Percentiles rank a stretch among this genome's conserved stretches.
These are phyloP conservation scores for Globisporangium radiosum DNA, from an alignment of 352 stramenopile species.

Conservation along the genomic window DNA sequence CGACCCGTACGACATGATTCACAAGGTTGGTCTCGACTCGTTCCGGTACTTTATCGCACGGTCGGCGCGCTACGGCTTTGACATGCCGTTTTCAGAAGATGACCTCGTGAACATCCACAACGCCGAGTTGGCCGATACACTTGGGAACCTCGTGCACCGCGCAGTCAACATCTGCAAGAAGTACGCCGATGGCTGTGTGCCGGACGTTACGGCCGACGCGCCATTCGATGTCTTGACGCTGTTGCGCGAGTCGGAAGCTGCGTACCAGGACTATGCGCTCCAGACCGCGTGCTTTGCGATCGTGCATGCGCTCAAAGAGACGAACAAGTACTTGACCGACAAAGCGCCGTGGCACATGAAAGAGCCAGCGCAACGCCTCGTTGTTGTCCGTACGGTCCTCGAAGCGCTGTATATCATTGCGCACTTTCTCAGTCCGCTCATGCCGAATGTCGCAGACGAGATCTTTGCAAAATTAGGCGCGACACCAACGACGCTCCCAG, in stretches of 20 bases:
- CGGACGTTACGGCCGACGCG: constrained; percentile 38
- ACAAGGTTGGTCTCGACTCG: constrained; percentile 92
- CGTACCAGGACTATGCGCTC: constrained; percentile 92
- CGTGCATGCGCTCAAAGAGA: constrained; percentile 88
- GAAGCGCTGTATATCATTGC: constrained; percentile 96
- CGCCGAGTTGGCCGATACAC: constrained; percentile 89
- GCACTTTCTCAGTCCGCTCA: constrained; percentile 94
- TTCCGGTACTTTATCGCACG: constrained; percentile 93
- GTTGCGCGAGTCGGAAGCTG: constrained; percentile 72
- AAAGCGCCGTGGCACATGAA: constrained; percentile 97
- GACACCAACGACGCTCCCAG: constrained; percentile 56
- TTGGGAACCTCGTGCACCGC: constrained; percentile 96
- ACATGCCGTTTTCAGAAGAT: constrained; percentile 91
- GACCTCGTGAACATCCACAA: constrained; percentile 98
- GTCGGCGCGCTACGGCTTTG: constrained; percentile 92
- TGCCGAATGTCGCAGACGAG: constrained; percentile 82
- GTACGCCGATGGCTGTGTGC: constrained; percentile 89
- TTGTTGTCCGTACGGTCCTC: constrained; percentile 93
- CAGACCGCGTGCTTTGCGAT: constrained; percentile 87
- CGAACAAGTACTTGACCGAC: constrained; percentile 98
- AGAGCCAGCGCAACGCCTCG: constrained; percentile 82
- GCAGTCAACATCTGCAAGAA: constrained; percentile 95
- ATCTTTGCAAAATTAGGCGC: constrained; percentile 96
- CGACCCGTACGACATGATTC: constrained; percentile 93
- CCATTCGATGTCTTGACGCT: constrained; percentile 87